phyloP scores from a whole-genome alignment of 176 grass and related monocot species.

The Cenchrus americanus region DNA sequence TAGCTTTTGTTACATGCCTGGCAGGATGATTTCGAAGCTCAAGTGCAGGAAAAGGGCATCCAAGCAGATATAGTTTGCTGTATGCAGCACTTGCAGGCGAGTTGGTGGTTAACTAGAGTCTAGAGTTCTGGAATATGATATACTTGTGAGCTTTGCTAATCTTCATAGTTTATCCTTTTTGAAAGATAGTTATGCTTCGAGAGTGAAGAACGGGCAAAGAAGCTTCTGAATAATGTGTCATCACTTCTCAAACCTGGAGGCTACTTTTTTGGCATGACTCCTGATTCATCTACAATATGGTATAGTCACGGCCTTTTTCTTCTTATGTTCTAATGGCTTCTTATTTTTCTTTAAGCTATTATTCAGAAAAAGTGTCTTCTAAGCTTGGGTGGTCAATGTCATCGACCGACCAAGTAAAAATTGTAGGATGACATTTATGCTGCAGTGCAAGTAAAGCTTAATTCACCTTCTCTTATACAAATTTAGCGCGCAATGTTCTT shows the following conservation, averaged over 20 bases:
- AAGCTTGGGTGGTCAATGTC: neutral
- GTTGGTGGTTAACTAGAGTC: constrained; percentile 12
- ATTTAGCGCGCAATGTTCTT: neutral
- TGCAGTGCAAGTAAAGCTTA: neutral
- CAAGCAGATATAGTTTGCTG: constrained; percentile 80
- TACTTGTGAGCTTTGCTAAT: constrained; percentile 41
- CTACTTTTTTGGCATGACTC: constrained; percentile 82
- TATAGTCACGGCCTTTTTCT: constrained; percentile 39
- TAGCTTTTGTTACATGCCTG: neutral
- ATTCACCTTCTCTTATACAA: neutral
- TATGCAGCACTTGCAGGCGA: constrained; percentile 82
- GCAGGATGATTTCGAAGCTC: constrained; percentile 68
- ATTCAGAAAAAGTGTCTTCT: neutral
- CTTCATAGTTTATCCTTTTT: constrained; percentile 35
- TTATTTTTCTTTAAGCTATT: neutral
- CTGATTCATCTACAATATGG: constrained; percentile 96
- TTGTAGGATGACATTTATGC: constrained; percentile 5
- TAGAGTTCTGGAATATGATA: neutral
- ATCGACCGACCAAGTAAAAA: neutral
- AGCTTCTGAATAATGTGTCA: constrained; percentile 75
- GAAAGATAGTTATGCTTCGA: constrained; percentile 81
- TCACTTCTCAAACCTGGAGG: constrained; percentile 83
- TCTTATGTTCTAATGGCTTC: constrained; percentile 2
- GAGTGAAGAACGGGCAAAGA: constrained; percentile 75
- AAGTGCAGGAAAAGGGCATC: constrained; percentile 69